phyloP scores from a whole-genome alignment of 257 asterid genomes.

The Solanum pimpinellifolium region DNA sequence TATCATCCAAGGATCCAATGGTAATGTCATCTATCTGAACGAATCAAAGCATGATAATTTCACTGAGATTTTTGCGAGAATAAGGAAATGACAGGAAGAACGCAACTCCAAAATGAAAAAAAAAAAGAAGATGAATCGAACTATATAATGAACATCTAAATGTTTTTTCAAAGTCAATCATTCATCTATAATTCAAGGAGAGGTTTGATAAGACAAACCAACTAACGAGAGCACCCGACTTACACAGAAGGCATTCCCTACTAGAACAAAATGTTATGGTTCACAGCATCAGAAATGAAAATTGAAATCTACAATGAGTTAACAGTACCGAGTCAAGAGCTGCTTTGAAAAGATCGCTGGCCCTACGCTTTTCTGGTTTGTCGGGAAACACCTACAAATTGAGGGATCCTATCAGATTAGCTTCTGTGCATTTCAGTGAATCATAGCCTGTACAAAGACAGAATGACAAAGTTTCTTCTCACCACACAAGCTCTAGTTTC shows the following conservation, averaged over 20 bases:
- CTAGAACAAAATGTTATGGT: neutral
- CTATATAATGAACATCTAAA: neutral
- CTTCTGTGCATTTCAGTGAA: neutral
- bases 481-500: slow-evolving; percentile 90
- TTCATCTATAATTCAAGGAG: neutral
- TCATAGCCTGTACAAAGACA: neutral
- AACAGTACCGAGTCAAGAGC: slow-evolving; percentile 75
- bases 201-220: neutral
- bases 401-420: neutral
- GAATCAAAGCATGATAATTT: neutral
- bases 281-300: neutral
- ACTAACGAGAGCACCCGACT: neutral
- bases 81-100: neutral
- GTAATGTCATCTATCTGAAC: slow-evolving; percentile 71
- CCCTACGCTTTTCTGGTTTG: slow-evolving; percentile 92
- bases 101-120: neutral
- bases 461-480: slow-evolving; percentile 13
- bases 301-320: neutral
- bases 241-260: neutral
- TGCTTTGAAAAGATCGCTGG: slow-evolving; percentile 65
- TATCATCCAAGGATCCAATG: slow-evolving; percentile 79
- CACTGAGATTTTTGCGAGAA: neutral
- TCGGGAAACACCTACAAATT: slow-evolving; percentile 78
- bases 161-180: neutral
- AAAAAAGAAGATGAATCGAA: neutral